These are phyloP conservation scores for Euphorbia schlechtendalii DNA, from an alignment of 441 rosid genomes.

Conservation along the genomic window DNA sequence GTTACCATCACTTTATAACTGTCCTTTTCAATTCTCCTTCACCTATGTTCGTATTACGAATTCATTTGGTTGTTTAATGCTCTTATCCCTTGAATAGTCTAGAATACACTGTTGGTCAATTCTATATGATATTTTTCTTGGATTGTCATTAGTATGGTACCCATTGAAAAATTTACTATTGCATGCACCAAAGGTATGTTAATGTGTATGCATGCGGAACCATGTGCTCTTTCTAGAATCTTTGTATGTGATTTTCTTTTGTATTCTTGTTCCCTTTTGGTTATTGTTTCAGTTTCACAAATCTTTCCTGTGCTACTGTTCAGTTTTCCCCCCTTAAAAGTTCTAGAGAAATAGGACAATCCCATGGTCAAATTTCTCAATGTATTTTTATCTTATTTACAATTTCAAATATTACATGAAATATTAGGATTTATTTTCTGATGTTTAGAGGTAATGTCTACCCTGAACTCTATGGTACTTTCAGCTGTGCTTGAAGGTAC, in stretches of 20 bases:
- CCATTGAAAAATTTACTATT: not conserved
- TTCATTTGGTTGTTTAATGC: constrained; percentile 4
- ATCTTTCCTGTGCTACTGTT: constrained; percentile 6
- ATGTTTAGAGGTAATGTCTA: constrained; percentile 5
- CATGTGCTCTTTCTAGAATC: constrained; percentile 9
- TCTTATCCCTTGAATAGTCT: not conserved
- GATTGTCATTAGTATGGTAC: not conserved
- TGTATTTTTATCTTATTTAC: not conserved
- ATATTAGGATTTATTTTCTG: constrained; percentile 10
- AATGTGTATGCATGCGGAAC: not conserved
- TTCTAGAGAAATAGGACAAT: not conserved
- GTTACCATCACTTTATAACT: constrained; percentile 32
- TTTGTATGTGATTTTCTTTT: constrained; percentile 2
- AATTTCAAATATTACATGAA: not conserved
- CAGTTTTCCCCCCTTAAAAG: not conserved
- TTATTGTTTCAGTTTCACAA: not conserved
- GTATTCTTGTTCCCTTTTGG: not conserved
- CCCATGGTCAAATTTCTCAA: not conserved
- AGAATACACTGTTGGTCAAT: not conserved
- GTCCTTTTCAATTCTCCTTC: constrained; percentile 3
- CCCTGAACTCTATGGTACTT: not conserved
- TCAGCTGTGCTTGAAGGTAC: not conserved
- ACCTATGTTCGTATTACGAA: not conserved
- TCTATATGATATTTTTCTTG: not conserved
- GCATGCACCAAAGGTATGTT: not conserved